Evolutionary conservation across 805 yeast genomes (phyloP).

Genomic region (Candida nonsorbophila): DNA sequence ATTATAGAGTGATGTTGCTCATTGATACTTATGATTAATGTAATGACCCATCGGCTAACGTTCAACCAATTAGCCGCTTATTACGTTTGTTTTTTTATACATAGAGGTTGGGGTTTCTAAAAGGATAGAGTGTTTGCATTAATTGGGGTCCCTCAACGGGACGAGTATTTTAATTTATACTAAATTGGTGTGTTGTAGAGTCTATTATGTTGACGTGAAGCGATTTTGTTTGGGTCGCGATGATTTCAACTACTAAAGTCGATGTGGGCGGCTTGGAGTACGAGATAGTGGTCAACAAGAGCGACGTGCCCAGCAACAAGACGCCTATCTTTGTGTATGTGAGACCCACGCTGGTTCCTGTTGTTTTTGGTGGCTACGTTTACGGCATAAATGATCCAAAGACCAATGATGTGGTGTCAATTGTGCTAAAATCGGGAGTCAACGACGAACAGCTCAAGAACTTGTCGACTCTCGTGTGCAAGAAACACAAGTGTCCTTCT

Average conservation of each 20-base stretch:
- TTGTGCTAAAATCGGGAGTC: conserved; percentile 6
- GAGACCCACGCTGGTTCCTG: too few relatives aligned
- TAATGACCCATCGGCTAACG: conserved; percentile 38
- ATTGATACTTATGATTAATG: conserved; percentile 38
- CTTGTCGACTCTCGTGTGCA: conserved; percentile 7
- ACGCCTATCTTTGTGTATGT: conserved; percentile 9
- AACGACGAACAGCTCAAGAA: conserved; percentile 8
- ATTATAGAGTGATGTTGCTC: too few relatives aligned
- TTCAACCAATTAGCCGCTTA: conserved; percentile 52
- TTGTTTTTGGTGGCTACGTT: conserved; percentile 11
- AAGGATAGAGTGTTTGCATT: conserved; percentile 41
- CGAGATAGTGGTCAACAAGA: conserved; percentile 4
- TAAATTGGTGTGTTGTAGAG: background rate
- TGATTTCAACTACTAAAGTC: too few relatives aligned
- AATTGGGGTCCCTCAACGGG: conserved; percentile 51
- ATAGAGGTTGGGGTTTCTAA: too few relatives aligned
- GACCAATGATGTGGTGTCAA: conserved; percentile 2
- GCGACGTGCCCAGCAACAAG: conserved; percentile 1
- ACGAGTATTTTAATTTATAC: conserved; percentile 23
- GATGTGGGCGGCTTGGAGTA: conserved; percentile 5
- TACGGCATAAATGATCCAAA: conserved; percentile 7
- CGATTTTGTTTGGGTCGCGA: conserved; percentile 1
- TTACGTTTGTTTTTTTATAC: conserved; percentile 16
- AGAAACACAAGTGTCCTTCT: conserved; percentile 7
- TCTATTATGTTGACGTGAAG: background rate